Evolutionary conservation across 2,329 filamentous ascomycete species (phyloP).

Genomic region (Diplodia mutila): DNA sequence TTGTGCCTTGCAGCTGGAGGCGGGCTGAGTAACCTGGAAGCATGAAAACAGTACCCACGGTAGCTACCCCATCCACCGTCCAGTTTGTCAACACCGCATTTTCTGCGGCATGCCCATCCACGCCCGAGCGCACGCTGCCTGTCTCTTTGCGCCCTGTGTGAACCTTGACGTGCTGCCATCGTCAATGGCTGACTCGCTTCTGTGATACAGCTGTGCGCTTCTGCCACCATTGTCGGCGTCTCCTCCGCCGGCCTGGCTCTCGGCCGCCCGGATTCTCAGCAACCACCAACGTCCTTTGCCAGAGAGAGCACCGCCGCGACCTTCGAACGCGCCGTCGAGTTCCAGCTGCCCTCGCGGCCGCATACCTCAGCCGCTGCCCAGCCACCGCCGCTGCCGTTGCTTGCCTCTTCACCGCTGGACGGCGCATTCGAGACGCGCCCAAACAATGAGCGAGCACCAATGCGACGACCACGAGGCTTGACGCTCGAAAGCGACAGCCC

Average conservation of each 20-base stretch:
- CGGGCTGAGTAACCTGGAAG: conserved; percentile 43
- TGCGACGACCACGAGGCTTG: conserved; percentile 35
- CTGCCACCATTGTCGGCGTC: conserved; percentile 63
- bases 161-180: conserved; percentile 28
- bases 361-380: conserved; percentile 13
- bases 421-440: conserved; percentile 12
- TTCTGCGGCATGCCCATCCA: not conserved
- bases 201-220: conserved; percentile 62
- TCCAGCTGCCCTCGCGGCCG: conserved; percentile 12
- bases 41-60: conserved; percentile 54
- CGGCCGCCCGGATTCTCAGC: conserved; percentile 52
- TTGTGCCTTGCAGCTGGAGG: conserved; percentile 40
- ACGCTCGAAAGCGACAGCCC: conserved; percentile 35
- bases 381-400: not conserved
- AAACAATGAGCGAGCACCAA: conserved; percentile 19
- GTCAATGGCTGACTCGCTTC: conserved; percentile 43
- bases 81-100: not conserved
- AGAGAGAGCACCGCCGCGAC: not conserved
- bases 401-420: conserved; percentile 10
- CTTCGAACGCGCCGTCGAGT: not conserved
- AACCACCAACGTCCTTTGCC: conserved; percentile 11
- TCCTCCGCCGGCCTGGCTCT: conserved; percentile 63
- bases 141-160: conserved; percentile 9
- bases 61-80: conserved; percentile 30
- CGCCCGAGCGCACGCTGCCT: conserved; percentile 4